Base-by-base conservation (phyloP, 2,329 filamentous ascomycete genomes). In the Diaporthe ilicicola region DNA sequence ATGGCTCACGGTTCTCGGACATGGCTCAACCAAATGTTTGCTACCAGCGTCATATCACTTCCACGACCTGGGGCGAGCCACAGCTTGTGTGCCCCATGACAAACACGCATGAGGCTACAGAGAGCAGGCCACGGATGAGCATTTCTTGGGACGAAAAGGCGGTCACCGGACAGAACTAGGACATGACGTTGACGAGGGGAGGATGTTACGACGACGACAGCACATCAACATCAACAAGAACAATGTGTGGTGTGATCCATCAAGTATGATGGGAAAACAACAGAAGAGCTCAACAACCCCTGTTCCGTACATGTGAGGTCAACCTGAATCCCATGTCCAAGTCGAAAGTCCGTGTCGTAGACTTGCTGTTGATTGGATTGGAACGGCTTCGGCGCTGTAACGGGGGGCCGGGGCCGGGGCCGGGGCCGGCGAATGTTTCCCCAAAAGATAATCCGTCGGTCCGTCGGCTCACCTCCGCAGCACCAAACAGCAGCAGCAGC, bases 101-200 rank as follows among this genome's bases (percentile, higher is more conserved):
- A 70, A 70, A 70, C 68, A 51, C 42, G 10, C 10, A 29, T 13
- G 22, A 7, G 6, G 10, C 19, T 1, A 6, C 19, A 19, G 19
- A 9, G n/a, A 66, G n/a, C 9, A 15, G 8, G 37, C 9, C 8
- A n/a, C 24, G 12, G 44, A 46, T 19, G 48, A 7, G 17, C 22
- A 9, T 8, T 24, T 24, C 10, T 42, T 68, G n/a, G 24, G 69
- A 55, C 32, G 37, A 69, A 69, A 55, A 37, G 50, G 69, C 65
- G 69, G 69, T 71, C 56, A 54, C 56, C 22, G 1, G 15, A 17
- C 4, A n/a, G 13, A 24, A 19, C 6, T n/a, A 50, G 39, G 24
- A 29, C 12, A 32, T 24, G 2, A 5, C 24, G 8, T 24, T 13
- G n/a, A 2, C 22, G 10, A 12, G 5, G 24, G 6, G 3, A 19